Conservation (phyloP, 2,329 filamentous ascomycete genomes). For the Aspergillus sp. region DNA sequence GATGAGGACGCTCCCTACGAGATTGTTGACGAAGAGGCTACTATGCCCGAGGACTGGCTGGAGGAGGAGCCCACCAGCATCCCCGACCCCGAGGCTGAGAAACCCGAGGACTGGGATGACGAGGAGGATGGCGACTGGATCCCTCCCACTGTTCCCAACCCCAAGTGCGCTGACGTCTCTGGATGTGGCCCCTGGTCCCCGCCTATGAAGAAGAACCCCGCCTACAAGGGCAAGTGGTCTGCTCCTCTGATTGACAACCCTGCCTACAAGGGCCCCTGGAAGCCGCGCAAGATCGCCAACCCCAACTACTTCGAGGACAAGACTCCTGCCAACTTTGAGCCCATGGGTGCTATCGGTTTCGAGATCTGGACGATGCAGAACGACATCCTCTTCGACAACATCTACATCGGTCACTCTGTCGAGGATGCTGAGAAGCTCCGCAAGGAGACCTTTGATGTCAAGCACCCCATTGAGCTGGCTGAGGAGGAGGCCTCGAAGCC, state of each 20-base stretch:
- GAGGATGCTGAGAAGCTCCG: constrained; percentile 89
- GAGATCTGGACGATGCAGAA: constrained; percentile 99
- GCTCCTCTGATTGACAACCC: constrained; percentile 95
- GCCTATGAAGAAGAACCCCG: constrained; percentile 91
- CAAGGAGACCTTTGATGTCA: constrained; percentile 84
- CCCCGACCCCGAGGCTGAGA: constrained; percentile 89
- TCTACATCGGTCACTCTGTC: constrained; percentile 97
- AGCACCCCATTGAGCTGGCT: constrained; percentile 78
- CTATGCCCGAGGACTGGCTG: constrained; percentile 92
- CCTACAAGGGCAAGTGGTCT: constrained; percentile 98
- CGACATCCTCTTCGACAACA: constrained; percentile 98
- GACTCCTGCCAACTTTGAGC: constrained; percentile 92
- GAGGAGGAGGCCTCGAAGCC: constrained; percentile 77
- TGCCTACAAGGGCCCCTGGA: constrained; percentile 94
- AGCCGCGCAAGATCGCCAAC: constrained; percentile 94
- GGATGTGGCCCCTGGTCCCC: constrained; percentile 91
- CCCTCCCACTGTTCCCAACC: constrained; percentile 84
- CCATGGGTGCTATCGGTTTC: constrained; percentile 96
- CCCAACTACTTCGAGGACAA: constrained; percentile 97
- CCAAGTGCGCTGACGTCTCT: constrained; percentile 89
- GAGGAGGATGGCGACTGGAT: constrained; percentile 99
- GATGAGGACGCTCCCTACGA: constrained; percentile 97
- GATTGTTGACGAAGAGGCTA: constrained; percentile 89
- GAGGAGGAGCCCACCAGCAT: constrained; percentile 80
- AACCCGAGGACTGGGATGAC: constrained; percentile 99